Conservation (phyloP, 306 rosid species). For the Quercus wislizeni region DNA sequence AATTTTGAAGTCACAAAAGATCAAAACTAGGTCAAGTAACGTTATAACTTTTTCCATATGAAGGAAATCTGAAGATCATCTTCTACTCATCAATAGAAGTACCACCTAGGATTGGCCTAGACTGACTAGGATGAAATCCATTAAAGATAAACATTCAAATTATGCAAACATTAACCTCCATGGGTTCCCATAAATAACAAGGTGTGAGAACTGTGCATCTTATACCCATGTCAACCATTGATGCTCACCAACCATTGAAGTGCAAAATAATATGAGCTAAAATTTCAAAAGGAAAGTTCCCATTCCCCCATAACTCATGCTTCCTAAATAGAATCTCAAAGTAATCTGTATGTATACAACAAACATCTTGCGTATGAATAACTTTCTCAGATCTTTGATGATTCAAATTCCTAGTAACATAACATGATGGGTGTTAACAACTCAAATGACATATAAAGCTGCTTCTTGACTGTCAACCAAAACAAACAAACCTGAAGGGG, state of each 20-base stretch:
- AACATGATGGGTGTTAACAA: not conserved
- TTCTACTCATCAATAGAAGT: not conserved
- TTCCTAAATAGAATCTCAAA: too few relatives aligned
- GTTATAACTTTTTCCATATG: not conserved
- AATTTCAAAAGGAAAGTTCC: not conserved
- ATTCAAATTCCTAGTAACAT: not conserved
- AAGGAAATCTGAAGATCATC: not conserved
- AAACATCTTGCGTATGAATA: not conserved
- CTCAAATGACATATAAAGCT: not conserved
- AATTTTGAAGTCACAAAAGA: too few relatives aligned
- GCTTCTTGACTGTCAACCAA: not conserved
- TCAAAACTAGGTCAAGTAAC: too few relatives aligned
- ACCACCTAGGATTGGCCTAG: not conserved
- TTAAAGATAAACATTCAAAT: not conserved
- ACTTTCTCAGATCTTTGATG: not conserved
- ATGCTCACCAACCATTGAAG: not conserved
- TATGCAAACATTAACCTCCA: not conserved
- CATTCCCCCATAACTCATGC: not conserved
- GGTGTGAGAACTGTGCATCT: not conserved
- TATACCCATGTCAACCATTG: not conserved
- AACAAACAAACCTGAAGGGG: conserved; percentile 81
- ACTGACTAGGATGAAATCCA: not conserved
- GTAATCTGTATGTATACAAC: too few relatives aligned
- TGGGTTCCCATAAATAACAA: not conserved
- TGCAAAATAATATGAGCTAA: not conserved